Evolutionary conservation across 208 protist genomes (phyloP).

Genomic region (Leishmania arabica): DNA sequence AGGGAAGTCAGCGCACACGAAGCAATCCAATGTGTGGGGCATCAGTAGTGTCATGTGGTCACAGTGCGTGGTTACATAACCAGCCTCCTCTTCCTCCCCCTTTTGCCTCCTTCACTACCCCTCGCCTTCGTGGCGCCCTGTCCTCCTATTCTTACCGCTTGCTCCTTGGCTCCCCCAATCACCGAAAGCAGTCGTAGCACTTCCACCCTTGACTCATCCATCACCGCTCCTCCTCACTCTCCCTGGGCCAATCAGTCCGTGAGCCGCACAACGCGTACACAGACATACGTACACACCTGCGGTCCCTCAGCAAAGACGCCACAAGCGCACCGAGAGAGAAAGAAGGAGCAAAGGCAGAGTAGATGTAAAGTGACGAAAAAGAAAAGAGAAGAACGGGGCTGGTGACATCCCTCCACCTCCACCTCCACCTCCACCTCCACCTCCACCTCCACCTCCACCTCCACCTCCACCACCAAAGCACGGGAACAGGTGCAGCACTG

Average conservation of each 20-base stretch:
- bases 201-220: neutral
- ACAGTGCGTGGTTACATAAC: neutral
- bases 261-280: neutral
- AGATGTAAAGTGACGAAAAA: neutral
- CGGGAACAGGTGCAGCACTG: neutral
- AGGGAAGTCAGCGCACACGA: neutral
- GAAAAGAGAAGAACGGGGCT: conserved; percentile 15
- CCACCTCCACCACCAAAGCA: neutral
- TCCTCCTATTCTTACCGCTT: no score
- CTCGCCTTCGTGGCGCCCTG: neutral
- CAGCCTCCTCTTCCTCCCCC: neutral
- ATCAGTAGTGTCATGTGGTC: neutral
- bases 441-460: neutral
- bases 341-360: neutral
- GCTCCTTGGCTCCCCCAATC: neutral
- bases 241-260: neutral
- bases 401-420: neutral
- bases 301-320: neutral
- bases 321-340: neutral
- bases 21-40: neutral
- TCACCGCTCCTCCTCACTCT: neutral
- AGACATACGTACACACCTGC: neutral
- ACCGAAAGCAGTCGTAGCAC: neutral
- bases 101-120: neutral
- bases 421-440: neutral